Percentiles rank a stretch among this genome's conserved stretches.
Conservation (phyloP, 371 early-diverging fungal species). For the Umbelopsis sp. region DNA sequence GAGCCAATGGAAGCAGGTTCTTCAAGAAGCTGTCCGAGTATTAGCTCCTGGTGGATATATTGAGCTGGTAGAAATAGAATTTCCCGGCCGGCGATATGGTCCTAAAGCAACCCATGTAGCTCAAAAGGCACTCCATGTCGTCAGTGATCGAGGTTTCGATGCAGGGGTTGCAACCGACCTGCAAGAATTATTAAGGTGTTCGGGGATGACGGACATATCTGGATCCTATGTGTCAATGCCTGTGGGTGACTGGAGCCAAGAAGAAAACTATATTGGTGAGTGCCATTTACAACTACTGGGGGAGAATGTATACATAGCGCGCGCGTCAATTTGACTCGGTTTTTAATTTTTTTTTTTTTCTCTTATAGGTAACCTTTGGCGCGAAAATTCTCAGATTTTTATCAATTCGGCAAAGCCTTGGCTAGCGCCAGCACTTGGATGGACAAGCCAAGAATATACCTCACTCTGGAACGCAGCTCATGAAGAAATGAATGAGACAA, state of each 20-base stretch:
- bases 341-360: neutral
- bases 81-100: conserved; percentile 7
- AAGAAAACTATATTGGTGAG: conserved; percentile 10
- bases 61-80: conserved; percentile 4
- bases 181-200: conserved; percentile 10
- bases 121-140: neutral
- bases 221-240: conserved; percentile 6
- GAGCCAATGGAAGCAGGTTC: neutral
- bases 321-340: neutral
- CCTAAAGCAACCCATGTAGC: neutral
- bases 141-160: conserved; percentile 11
- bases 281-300: no score
- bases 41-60: conserved; percentile 8
- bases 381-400: conserved; percentile 36
- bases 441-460: conserved; percentile 22
- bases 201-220: neutral
- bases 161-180: neutral
- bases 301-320: neutral
- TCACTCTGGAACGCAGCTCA: conserved; percentile 21
- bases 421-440: conserved; percentile 21
- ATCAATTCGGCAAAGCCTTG: conserved; percentile 28
- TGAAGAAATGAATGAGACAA: conserved; percentile 25
- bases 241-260: conserved; percentile 1
- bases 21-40: neutral
- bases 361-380: conserved; percentile 27